A percentile compares a stretch with the other conserved stretches of the same genome.
phyloP scores from a whole-genome alignment of 306 rosid genomes.

The Trifolium repens region DNA sequence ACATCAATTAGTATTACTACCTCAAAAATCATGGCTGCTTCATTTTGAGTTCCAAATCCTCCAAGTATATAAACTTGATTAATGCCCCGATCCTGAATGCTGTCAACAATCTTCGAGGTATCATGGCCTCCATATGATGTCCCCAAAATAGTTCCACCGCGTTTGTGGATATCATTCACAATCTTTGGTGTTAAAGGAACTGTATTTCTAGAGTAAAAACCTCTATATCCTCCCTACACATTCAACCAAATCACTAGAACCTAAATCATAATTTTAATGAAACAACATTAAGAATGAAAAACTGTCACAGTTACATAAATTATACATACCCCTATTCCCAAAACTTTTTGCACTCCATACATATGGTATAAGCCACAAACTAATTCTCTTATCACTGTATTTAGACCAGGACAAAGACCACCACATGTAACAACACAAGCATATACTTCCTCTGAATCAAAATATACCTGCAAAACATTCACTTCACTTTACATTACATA shows the following conservation, averaged over 20 bases:
- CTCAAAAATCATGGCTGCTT: conserved; percentile 87
- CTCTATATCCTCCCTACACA: conserved; percentile 87
- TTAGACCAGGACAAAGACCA: conserved; percentile 97
- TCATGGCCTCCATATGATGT: conserved; percentile 96
- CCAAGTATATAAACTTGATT: conserved; percentile 97
- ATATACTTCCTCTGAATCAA: conserved; percentile 75
- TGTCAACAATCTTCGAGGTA: conserved; percentile 85
- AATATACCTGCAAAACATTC: conserved; percentile 63
- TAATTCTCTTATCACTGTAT: conserved; percentile 92
- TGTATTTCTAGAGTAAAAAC: conserved; percentile 79
- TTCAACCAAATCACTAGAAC: background rate
- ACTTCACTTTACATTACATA: background rate
- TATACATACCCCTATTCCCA: conserved; percentile 66
- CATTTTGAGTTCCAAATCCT: conserved; percentile 90
- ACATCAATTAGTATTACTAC: conserved; percentile 57
- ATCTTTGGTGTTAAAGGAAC: conserved; percentile 73
- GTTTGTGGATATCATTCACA: conserved; percentile 92
- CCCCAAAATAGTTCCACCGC: conserved; percentile 90
- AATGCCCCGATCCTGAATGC: conserved; percentile 86
- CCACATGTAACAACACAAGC: conserved; percentile 96
- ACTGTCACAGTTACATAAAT: background rate
- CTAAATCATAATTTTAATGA: background rate
- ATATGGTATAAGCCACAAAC: conserved; percentile 85
- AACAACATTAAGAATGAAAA: too few relatives aligned
- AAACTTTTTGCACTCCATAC: conserved; percentile 83